These are phyloP conservation scores for Clathrospora elynae DNA, from an alignment of 2,329 filamentous ascomycete genomes.

Conservation along the genomic window DNA sequence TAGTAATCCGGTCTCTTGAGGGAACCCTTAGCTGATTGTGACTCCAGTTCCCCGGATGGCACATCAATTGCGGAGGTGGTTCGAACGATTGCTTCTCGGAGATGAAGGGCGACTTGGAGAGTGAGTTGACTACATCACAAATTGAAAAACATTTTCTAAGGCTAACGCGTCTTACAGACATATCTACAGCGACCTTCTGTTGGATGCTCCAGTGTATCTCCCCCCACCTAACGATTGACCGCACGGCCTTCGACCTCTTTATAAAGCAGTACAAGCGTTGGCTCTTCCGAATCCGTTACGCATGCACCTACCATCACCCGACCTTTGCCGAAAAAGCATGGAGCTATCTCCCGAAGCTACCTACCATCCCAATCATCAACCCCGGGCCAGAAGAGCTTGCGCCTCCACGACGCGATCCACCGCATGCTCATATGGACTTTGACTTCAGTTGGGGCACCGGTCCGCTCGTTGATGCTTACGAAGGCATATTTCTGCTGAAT, in stretches of 20 bases:
- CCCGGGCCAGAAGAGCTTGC: slow-evolving; percentile 23
- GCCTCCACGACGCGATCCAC: slow-evolving; percentile 26
- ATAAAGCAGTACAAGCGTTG: slow-evolving; percentile 49
- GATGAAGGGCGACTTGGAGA: slow-evolving; percentile 44
- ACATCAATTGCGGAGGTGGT: slow-evolving; percentile 59
- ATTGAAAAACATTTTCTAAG: too few relatives aligned
- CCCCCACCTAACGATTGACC: slow-evolving; percentile 54
- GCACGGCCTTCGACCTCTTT: slow-evolving; percentile 49
- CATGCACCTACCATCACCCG: slow-evolving; percentile 40
- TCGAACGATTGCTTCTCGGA: slow-evolving; percentile 37
- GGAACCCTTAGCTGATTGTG: background rate
- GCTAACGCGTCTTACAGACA: slow-evolving; percentile 27
- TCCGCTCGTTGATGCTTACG: slow-evolving; percentile 49
- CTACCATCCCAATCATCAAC: slow-evolving; percentile 32
- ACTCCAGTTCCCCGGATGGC: slow-evolving; percentile 54
- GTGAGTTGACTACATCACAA: slow-evolving; percentile 23
- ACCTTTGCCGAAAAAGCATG: slow-evolving; percentile 18
- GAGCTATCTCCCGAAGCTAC: slow-evolving; percentile 21
- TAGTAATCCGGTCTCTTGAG: background rate
- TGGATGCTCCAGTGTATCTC: slow-evolving; percentile 63
- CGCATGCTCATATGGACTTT: slow-evolving; percentile 46
- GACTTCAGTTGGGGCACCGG: slow-evolving; percentile 56
- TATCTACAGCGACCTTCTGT: slow-evolving; percentile 57
- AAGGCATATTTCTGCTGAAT: slow-evolving; percentile 50
- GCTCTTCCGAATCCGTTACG: slow-evolving; percentile 34